Evolutionary conservation across 768 basidiomycete genomes (phyloP), one percentile per base, ranked within the genome.

Genomic region (Chlorophyllum brunneum): DNA sequence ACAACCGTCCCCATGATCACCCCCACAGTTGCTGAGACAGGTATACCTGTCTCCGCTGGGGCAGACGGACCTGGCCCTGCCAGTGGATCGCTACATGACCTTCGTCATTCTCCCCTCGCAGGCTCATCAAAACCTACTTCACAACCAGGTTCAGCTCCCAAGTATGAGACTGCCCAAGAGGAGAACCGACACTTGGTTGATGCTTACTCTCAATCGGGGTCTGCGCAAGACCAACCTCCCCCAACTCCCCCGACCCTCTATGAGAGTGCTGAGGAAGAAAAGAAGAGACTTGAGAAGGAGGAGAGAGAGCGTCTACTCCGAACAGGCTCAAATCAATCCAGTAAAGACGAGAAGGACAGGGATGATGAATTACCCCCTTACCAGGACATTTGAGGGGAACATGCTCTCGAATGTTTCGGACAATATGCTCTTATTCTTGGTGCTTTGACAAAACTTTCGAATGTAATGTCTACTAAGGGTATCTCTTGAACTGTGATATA

Each of bases 11-110:
- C 67, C 5, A 46, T 53, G 30, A 56, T 59, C 20, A 67, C 74
- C 6, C 86, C 84, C 3, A 88, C 86, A 3, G 75, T 91, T 5
- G 85, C 88, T 8, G 88, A 89, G 63, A 88, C 88, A 0, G 86
- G 85, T 10, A 68, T 86, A n/a, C 87, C 86, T 15, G 69, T 86
- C n/a, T 66, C 75, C 15, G 82, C 83, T 3, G 79, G 83, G 15
- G 68, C 72, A 3, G 66, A 61, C 0, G 87, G 85, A 6, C 83
- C 85, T 36, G 85, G 86, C 2, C 84, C 85, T 4, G 75, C 80
- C 2, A 81, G 78, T 55, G 87, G 85, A 4, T 83, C 84, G 2
- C 68, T 88, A 50, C 75, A 66, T 56, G 76, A 83, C 52, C 70
- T 81, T 58, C 75, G 68, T 47, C 72, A 20, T 15, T 70, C 72